Evolutionary conservation across 2,329 filamentous ascomycete genomes (phyloP).

Genomic region (Apiospora sp.): DNA sequence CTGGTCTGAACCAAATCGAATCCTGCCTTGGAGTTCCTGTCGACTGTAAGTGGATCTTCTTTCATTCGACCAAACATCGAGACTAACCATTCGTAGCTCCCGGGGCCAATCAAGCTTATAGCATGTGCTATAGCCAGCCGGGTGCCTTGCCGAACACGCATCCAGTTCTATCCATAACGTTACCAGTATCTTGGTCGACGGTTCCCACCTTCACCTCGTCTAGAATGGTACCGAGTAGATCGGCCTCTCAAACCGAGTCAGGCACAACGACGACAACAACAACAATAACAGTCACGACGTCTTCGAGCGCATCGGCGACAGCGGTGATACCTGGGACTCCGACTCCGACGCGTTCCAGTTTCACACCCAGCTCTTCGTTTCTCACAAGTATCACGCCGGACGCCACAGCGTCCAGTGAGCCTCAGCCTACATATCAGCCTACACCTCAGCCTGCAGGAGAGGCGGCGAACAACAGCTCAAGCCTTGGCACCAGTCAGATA

Average conservation of each 20-base stretch:
- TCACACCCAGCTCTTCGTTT: conserved; percentile 35
- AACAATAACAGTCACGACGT: conserved; percentile 31
- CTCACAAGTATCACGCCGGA: conserved; percentile 35
- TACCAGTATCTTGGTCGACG: conserved; percentile 45
- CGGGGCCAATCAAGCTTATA: conserved; percentile 58
- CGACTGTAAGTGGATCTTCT: conserved; percentile 43
- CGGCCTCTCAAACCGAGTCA: conserved; percentile 27
- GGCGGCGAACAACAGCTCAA: conserved; percentile 11
- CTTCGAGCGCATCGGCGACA: conserved; percentile 26
- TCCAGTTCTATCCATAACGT: conserved; percentile 63
- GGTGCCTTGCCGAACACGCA: conserved; percentile 65
- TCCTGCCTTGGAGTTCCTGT: conserved; percentile 59
- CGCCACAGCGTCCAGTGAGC: conserved; percentile 26
- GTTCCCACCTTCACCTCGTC: neutral
- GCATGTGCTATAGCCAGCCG: conserved; percentile 63
- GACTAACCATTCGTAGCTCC: conserved; percentile 38
- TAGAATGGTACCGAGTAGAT: neutral
- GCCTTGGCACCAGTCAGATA: conserved; percentile 54
- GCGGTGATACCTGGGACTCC: neutral
- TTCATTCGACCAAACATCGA: too few relatives aligned
- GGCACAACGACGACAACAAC: conserved; percentile 28
- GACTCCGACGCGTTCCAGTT: neutral
- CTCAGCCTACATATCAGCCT: conserved; percentile 22
- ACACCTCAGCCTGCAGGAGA: conserved; percentile 17
- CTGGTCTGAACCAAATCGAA: conserved; percentile 57